Conservation (phyloP, 192 early-diverging fungal genomes). For the Cladochytrium replicatum region DNA sequence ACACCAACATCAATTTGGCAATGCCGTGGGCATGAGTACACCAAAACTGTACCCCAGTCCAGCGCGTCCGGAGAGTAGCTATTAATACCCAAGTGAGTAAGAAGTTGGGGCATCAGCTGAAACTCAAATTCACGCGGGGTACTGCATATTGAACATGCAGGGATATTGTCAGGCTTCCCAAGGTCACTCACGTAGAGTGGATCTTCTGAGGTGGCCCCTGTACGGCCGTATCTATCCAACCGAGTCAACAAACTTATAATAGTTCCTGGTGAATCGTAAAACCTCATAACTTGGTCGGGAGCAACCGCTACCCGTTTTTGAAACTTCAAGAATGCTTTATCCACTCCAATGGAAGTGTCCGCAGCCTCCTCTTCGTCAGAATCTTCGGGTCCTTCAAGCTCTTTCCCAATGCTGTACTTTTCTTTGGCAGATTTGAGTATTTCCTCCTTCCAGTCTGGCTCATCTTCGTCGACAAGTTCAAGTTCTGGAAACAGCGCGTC, state of each 20-base stretch:
- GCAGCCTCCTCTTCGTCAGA: constrained; percentile 39
- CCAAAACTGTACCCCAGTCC: constrained; percentile 87
- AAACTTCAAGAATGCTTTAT: constrained; percentile 82
- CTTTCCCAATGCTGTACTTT: too few relatives aligned
- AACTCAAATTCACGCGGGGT: constrained; percentile 77
- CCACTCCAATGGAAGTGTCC: constrained; percentile 77
- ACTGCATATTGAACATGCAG: constrained; percentile 62
- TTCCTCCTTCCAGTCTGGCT: constrained; percentile 26
- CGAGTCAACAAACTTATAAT: too few relatives aligned
- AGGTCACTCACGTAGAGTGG: constrained; percentile 75
- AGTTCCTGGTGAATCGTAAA: too few relatives aligned
- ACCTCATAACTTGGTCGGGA: constrained; percentile 82
- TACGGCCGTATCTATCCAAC: too few relatives aligned
- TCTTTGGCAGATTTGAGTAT: too few relatives aligned
- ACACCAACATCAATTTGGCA: constrained; percentile 45
- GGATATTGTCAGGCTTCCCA: constrained; percentile 54
- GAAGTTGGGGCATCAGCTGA: constrained; percentile 85
- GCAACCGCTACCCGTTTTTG: constrained; percentile 67
- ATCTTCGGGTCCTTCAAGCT: too few relatives aligned
- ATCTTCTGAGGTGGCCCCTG: too few relatives aligned
- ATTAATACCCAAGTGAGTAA: constrained; percentile 68
- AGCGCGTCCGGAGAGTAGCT: constrained; percentile 56
- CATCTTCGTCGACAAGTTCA: constrained; percentile 42
- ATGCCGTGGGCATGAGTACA: constrained; percentile 78
- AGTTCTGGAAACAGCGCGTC: constrained; percentile 29